Evolutionary conservation across 2,329 filamentous ascomycete genomes (phyloP).

Genomic region (Alternaria novae-zelandiae): DNA sequence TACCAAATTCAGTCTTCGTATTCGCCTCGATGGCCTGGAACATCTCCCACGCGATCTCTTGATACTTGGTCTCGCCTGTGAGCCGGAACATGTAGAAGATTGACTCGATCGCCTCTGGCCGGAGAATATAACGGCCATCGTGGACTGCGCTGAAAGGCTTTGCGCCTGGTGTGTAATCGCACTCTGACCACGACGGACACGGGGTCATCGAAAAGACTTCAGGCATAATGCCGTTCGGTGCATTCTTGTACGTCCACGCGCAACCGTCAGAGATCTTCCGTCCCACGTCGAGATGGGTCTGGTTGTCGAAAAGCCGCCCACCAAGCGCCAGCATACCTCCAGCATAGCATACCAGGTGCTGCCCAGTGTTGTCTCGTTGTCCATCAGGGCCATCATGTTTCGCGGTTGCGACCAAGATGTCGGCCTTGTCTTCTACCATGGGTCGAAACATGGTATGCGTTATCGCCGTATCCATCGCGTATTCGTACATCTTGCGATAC

Average conservation of each 20-base stretch:
- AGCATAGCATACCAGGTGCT: conserved; percentile 65
- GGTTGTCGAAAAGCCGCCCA: conserved; percentile 61
- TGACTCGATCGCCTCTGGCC: conserved; percentile 65
- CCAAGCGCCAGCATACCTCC: conserved; percentile 69
- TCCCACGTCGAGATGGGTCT: conserved; percentile 61
- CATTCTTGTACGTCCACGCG: conserved; percentile 65
- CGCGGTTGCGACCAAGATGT: conserved; percentile 54
- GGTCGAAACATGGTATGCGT: conserved; percentile 58
- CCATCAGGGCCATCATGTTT: conserved; percentile 36
- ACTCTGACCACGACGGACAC: conserved; percentile 49
- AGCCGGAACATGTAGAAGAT: conserved; percentile 66
- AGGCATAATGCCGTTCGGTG: conserved; percentile 66
- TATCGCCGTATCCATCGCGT: conserved; percentile 50
- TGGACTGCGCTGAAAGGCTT: conserved; percentile 44
- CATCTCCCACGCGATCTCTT: conserved; percentile 57
- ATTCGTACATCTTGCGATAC: conserved; percentile 64
- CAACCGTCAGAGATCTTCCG: conserved; percentile 65
- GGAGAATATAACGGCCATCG: conserved; percentile 55
- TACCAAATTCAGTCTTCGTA: conserved; percentile 52
- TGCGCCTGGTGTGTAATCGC: conserved; percentile 49
- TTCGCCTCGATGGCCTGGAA: conserved; percentile 52
- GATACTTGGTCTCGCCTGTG: conserved; percentile 58
- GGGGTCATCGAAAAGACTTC: conserved; percentile 48
- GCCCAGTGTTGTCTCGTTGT: conserved; percentile 54
- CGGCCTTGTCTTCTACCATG: conserved; percentile 54